Percentiles rank a stretch among this genome's conserved stretches.
phyloP scores from a whole-genome alignment of 202 grass and related monocot species.

The Panicum virgatum region DNA sequence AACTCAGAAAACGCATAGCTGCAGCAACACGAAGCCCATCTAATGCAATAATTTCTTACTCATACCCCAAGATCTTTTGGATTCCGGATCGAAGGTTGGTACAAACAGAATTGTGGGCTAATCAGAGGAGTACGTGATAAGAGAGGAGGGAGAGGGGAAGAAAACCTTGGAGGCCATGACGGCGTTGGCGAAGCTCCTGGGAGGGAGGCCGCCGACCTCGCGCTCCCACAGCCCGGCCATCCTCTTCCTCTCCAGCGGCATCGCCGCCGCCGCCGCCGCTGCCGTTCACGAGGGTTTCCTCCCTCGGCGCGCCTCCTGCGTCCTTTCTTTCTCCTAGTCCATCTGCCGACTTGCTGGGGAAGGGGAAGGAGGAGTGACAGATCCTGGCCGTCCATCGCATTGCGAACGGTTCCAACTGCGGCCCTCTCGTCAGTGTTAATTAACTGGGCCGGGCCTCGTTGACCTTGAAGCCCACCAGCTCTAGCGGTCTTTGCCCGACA shows the following conservation, averaged over 20 bases:
- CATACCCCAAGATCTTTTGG: background rate
- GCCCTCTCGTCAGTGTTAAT: too few species aligned
- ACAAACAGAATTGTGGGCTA: background rate
- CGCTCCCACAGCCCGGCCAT: constrained; percentile 59
- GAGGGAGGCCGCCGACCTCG: constrained; percentile 52
- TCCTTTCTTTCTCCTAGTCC: too few species aligned
- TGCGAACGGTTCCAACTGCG: too few species aligned
- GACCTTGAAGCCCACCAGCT: constrained; percentile 13
- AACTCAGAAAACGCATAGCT: background rate
- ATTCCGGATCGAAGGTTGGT: background rate
- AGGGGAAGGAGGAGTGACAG: too few species aligned
- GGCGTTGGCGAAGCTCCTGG: constrained; percentile 57
- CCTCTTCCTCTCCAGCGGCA: constrained; percentile 38
- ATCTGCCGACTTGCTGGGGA: too few species aligned
- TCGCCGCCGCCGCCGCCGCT: constrained; percentile 20
- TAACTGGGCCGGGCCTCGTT: constrained; percentile 9
- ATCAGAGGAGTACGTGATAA: background rate
- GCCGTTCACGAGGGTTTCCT: constrained; percentile 26
- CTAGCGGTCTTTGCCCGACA: background rate
- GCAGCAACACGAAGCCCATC: background rate
- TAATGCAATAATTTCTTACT: background rate
- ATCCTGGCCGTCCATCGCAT: background rate
- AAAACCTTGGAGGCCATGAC: constrained; percentile 57
- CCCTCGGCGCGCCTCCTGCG: background rate
- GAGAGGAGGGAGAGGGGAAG: background rate